These are phyloP conservation scores for Globisporangium heterothallicum DNA, from an alignment of 352 stramenopile species.

Conservation along the genomic window DNA sequence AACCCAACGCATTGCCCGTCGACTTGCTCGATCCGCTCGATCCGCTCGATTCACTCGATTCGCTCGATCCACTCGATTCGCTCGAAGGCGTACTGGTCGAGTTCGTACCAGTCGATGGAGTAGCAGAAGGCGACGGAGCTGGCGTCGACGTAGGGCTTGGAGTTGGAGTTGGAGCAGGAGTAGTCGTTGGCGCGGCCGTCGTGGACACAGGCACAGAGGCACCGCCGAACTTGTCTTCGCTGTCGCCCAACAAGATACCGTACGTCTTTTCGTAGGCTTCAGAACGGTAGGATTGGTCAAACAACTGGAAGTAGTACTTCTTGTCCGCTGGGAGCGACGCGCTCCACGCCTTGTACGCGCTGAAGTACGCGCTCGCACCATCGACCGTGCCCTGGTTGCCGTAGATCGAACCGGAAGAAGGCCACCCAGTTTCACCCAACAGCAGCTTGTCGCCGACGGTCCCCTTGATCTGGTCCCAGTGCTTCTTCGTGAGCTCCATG, in stretches of 20 bases:
- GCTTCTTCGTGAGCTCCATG: slow-evolving; percentile 41
- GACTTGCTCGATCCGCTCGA: slow-evolving; percentile 44
- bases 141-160: slow-evolving; percentile 5
- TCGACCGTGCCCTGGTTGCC: slow-evolving; percentile 33
- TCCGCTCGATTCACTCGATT: no score
- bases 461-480: slow-evolving; percentile 41
- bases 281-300: slow-evolving; percentile 45
- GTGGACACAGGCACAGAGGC: slow-evolving; percentile 7
- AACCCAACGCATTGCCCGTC: slow-evolving; percentile 48
- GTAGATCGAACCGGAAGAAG: slow-evolving; percentile 24
- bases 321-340: slow-evolving; percentile 28
- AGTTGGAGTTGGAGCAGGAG: slow-evolving; percentile 10
- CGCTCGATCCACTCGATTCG: no score
- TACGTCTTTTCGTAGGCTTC: slow-evolving; percentile 44
- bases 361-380: slow-evolving; percentile 42
- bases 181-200: slow-evolving; percentile 18
- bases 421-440: slow-evolving; percentile 53
- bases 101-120: background rate
- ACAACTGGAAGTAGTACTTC: slow-evolving; percentile 81
- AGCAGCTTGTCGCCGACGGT: slow-evolving; percentile 37
- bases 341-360: slow-evolving; percentile 57
- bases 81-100: slow-evolving; percentile 1
- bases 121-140: slow-evolving; percentile 4
- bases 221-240: slow-evolving; percentile 48
- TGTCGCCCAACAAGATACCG: slow-evolving; percentile 40